Evolutionary conservation across 2,329 filamentous ascomycete genomes (phyloP).

Genomic region (Clonostachys rhizophaga): DNA sequence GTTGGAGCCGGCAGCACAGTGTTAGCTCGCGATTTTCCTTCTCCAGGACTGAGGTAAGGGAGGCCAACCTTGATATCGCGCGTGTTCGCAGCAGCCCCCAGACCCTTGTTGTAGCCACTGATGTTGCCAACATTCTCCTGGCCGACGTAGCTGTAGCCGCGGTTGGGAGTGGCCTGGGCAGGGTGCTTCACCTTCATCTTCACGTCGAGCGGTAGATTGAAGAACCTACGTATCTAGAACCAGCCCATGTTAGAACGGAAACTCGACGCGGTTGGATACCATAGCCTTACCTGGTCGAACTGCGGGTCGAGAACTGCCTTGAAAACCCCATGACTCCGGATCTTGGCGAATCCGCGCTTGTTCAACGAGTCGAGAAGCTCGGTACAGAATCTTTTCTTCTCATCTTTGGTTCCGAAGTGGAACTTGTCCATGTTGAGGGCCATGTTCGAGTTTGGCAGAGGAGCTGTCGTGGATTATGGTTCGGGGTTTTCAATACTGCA

Average conservation of each 20-base stretch:
- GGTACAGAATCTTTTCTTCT: constrained; percentile 14
- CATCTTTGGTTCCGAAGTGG: constrained; percentile 11
- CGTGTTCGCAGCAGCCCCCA: not conserved
- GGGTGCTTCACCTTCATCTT: constrained; percentile 21
- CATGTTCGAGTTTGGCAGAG: too few species aligned
- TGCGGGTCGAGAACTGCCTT: constrained; percentile 10
- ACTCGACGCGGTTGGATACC: not conserved
- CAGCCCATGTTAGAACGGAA: too few species aligned
- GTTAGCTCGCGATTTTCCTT: not conserved
- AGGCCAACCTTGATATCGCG: constrained; percentile 1
- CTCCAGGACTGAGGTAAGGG: too few species aligned
- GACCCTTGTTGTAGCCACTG: constrained; percentile 10
- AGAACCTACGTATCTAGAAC: constrained; percentile 2
- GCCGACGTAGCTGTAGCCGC: constrained; percentile 20
- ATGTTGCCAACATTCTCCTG: constrained; percentile 18
- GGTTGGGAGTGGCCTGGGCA: constrained; percentile 16
- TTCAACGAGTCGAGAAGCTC: constrained; percentile 13
- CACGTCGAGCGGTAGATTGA: constrained; percentile 11
- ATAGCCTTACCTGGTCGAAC: constrained; percentile 7
- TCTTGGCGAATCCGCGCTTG: constrained; percentile 8
- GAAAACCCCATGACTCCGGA: constrained; percentile 16
- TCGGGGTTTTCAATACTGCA: too few species aligned
- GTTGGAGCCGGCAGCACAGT: not conserved
- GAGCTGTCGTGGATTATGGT: too few species aligned
- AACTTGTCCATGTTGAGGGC: constrained; percentile 18